Evolutionary conservation across 495 filamentous ascomycete species (phyloP).

Genomic region (Letharia lupina): DNA sequence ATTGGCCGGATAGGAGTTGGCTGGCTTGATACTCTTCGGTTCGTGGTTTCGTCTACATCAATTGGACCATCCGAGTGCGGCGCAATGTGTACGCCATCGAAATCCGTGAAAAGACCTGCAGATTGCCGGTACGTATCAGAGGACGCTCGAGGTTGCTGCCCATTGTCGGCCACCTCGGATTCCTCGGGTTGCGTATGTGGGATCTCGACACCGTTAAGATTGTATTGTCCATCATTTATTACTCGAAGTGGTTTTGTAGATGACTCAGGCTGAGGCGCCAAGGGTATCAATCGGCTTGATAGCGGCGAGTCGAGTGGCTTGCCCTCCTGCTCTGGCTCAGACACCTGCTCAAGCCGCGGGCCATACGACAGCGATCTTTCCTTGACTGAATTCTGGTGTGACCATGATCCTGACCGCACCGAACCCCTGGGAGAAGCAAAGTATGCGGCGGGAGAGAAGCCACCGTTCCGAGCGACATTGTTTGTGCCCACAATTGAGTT

Average conservation of each 20-base stretch:
- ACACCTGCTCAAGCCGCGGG: constrained; percentile 42
- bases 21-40: constrained; percentile 23
- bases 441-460: constrained; percentile 62
- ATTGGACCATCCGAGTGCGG: constrained; percentile 29
- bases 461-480: constrained; percentile 54
- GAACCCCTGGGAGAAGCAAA: constrained; percentile 59
- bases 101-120: constrained; percentile 69
- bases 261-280: constrained; percentile 17
- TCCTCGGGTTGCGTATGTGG: constrained; percentile 16
- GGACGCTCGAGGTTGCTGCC: constrained; percentile 16
- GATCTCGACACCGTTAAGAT: constrained; percentile 13
- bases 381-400: constrained; percentile 34
- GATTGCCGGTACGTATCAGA: constrained; percentile 62
- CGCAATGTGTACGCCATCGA: constrained; percentile 85
- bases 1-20: constrained; percentile 21
- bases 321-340: constrained; percentile 43
- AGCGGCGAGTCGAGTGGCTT: constrained; percentile 34
- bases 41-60: constrained; percentile 30
- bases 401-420: constrained; percentile 41
- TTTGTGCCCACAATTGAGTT: constrained; percentile 65
- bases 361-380: constrained; percentile 52
- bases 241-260: constrained; percentile 16
- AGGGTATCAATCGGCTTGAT: constrained; percentile 20
- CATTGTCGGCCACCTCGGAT: constrained; percentile 17
- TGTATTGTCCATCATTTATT: constrained; percentile 18